Conservation (phyloP, 345 rosid species). For the Eucalyptus marginata region DNA sequence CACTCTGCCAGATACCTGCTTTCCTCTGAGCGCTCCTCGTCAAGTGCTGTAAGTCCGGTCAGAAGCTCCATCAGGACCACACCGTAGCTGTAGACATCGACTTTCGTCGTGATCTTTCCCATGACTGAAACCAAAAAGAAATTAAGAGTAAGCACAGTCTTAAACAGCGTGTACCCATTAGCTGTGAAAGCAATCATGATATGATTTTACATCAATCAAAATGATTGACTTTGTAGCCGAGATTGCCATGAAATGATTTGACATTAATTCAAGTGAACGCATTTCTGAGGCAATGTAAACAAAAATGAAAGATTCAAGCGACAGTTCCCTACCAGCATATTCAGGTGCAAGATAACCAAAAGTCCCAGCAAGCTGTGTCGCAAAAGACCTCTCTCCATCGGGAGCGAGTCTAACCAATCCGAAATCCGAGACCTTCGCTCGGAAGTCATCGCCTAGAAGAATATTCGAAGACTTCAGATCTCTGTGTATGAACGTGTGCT, state of each 20-base stretch:
- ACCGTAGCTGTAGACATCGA: slow-evolving; percentile 37
- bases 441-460: slow-evolving; percentile 32
- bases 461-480: slow-evolving; percentile 54
- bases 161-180: background rate
- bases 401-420: slow-evolving; percentile 48
- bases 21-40: slow-evolving; percentile 35
- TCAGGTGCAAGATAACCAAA: slow-evolving; percentile 59
- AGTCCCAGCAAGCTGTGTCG: slow-evolving; percentile 41
- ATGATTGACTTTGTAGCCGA: background rate
- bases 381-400: slow-evolving; percentile 32
- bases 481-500: slow-evolving; percentile 39
- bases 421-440: slow-evolving; percentile 46
- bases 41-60: slow-evolving; percentile 35
- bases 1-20: slow-evolving; percentile 35
- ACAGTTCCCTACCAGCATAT: slow-evolving; percentile 34
- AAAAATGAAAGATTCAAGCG: background rate
- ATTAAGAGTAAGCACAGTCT: background rate
- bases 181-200: background rate
- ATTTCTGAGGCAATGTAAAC: background rate
- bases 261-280: background rate
- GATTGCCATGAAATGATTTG: background rate
- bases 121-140: slow-evolving; percentile 14
- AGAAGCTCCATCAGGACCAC: slow-evolving; percentile 41
- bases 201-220: background rate
- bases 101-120: slow-evolving; percentile 45